phyloP scores from a whole-genome alignment of 192 early-diverging fungal genomes.

The Coemansia sp. region DNA sequence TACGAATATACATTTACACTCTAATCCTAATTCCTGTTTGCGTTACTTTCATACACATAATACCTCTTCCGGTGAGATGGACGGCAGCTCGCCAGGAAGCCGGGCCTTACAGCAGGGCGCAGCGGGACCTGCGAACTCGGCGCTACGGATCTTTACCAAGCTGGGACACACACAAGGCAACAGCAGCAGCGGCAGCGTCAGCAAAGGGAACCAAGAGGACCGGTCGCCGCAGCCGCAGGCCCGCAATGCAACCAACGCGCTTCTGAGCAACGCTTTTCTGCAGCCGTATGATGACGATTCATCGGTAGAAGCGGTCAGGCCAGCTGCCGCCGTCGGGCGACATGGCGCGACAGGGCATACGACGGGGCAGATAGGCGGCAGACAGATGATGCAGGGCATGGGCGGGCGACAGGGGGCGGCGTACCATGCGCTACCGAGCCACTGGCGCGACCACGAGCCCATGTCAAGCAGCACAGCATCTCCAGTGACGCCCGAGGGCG shows the following conservation, averaged over 20 bases:
- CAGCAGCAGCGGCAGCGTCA: conserved; percentile 14
- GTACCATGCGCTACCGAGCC: conserved; percentile 53
- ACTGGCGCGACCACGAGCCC: conserved; percentile 53
- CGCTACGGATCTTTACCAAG: conserved; percentile 50
- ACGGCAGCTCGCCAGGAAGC: conserved; percentile 25
- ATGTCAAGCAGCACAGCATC: conserved; percentile 47
- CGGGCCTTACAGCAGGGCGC: conserved; percentile 19
- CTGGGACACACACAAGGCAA: conserved; percentile 4
- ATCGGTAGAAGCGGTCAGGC: background rate
- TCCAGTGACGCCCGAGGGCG: conserved; percentile 45
- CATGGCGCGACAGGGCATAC: background rate
- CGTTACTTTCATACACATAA: background rate
- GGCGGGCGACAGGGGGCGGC: conserved; percentile 31
- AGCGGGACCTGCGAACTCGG: conserved; percentile 28
- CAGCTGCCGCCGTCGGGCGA: background rate
- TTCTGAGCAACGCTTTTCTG: conserved; percentile 36
- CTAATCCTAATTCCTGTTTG: background rate
- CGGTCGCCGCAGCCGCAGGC: conserved; percentile 9
- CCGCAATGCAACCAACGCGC: conserved; percentile 24
- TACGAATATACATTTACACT: too few relatives aligned
- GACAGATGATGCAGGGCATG: conserved; percentile 18
- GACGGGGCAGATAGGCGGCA: background rate
- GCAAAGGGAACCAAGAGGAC: conserved; percentile 22
- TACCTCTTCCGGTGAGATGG: conserved; percentile 20
- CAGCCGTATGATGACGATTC: conserved; percentile 16